Percentiles rank a stretch among this genome's conserved stretches.
These are phyloP conservation scores for Erodium texanum DNA, from an alignment of 441 rosid genomes.

Conservation along the genomic window DNA sequence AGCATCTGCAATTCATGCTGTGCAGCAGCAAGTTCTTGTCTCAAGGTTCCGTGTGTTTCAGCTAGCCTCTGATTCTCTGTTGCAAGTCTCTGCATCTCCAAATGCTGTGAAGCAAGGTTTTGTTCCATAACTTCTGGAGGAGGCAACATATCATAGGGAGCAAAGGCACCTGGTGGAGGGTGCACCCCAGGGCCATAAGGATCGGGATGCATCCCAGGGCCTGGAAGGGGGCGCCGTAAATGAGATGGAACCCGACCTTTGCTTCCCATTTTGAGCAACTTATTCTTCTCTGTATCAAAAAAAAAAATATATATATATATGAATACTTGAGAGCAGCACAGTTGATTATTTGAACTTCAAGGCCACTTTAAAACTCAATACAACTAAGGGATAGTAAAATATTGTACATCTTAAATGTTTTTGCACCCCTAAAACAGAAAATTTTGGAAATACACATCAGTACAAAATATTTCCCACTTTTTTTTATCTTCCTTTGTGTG, in stretches of 20 bases:
- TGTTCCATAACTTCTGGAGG: slow-evolving; percentile 86
- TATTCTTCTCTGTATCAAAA: slow-evolving; percentile 20
- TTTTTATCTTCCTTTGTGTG: neutral
- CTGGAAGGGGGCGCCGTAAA: slow-evolving; percentile 56
- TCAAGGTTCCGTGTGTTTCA: slow-evolving; percentile 57
- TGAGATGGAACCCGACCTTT: slow-evolving; percentile 69
- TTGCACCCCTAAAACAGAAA: no score
- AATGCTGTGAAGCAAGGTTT: slow-evolving; percentile 69
- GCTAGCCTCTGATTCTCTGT: slow-evolving; percentile 87
- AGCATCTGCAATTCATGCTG: slow-evolving; percentile 82
- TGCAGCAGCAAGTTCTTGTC: slow-evolving; percentile 82
- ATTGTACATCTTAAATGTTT: no score
- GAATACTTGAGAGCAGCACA: neutral
- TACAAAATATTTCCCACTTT: neutral
- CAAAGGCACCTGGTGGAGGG: slow-evolving; percentile 40
- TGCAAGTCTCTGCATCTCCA: slow-evolving; percentile 81
- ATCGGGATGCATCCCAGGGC: slow-evolving; percentile 48
- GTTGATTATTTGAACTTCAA: neutral
- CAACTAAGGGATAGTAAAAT: neutral
- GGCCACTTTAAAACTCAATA: neutral
- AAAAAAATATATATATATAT: neutral
- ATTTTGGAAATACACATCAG: neutral
- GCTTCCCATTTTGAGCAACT: slow-evolving; percentile 47
- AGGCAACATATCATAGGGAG: slow-evolving; percentile 63
- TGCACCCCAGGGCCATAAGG: slow-evolving; percentile 43